Percentiles rank a stretch among this genome's conserved stretches.
Conservation (phyloP, 257 asterid species). For the Solanum chmielewskii region DNA sequence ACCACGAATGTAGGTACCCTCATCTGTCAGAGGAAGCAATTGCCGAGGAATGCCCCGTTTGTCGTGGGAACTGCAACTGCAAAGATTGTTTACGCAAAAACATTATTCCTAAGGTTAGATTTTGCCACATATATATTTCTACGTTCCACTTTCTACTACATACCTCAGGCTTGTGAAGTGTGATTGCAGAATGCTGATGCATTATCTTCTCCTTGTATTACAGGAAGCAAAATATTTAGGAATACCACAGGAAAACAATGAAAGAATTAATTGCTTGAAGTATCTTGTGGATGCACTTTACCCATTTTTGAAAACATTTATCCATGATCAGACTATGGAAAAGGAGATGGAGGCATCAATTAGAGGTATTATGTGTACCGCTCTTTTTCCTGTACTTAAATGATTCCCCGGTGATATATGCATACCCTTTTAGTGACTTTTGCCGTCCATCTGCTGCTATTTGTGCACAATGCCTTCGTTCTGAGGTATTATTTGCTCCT, state of each 20-base stretch:
- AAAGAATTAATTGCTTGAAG: conserved; percentile 8
- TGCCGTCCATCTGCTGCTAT: not conserved
- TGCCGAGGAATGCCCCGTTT: conserved; percentile 37
- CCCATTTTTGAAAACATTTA: conserved; percentile 26
- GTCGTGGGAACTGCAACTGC: conserved; percentile 56
- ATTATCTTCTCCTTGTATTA: conserved; percentile 1
- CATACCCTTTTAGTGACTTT: not conserved
- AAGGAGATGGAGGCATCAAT: conserved; percentile 36
- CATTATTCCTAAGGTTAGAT: conserved; percentile 19
- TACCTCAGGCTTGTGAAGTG: not conserved
- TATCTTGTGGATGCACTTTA: conserved; percentile 22
- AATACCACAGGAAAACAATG: conserved; percentile 7
- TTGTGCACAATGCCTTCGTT: not conserved
- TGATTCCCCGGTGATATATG: not conserved
- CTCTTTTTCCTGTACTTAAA: not conserved
- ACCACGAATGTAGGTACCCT: conserved; percentile 40
- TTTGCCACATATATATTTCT: not conserved
- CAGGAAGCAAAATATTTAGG: conserved; percentile 29
- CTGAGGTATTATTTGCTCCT: not conserved
- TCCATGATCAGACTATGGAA: conserved; percentile 29
- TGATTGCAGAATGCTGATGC: not conserved
- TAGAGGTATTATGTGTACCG: conserved; percentile 23
- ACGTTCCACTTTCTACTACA: not conserved
- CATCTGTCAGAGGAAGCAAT: conserved; percentile 29
- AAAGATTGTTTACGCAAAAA: conserved; percentile 39